Evolutionary conservation across 306 rosid species (phyloP).

Genomic region (Morella rubra): DNA sequence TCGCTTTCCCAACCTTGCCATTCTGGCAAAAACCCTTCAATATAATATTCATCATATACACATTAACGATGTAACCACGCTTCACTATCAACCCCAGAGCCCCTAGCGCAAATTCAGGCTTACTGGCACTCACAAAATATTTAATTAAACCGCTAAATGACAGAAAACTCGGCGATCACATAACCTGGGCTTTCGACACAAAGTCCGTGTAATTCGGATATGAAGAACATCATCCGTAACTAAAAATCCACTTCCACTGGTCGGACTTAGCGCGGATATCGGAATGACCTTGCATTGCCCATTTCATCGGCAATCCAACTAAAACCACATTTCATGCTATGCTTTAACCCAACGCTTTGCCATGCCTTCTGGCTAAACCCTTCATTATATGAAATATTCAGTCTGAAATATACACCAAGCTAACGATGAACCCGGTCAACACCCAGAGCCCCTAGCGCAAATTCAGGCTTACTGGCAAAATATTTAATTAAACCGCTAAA

Average conservation of each 20-base stretch:
- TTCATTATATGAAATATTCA: constrained; percentile 60
- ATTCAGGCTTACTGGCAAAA: constrained; percentile 45
- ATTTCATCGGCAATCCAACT: too few species aligned
- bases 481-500: constrained; percentile 54
- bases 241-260: too few species aligned
- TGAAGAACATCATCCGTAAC: too few species aligned
- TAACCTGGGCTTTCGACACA: too few species aligned
- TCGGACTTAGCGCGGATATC: too few species aligned
- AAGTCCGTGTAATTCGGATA: too few species aligned
- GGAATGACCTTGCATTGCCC: too few species aligned
- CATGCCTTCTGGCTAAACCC: constrained; percentile 49
- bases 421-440: constrained; percentile 52
- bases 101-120: constrained; percentile 46
- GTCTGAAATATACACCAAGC: constrained; percentile 36
- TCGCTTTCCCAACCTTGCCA: constrained; percentile 48
- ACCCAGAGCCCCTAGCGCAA: constrained; percentile 58
- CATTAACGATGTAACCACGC: constrained; percentile 51
- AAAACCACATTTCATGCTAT: too few species aligned
- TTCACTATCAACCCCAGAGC: constrained; percentile 61
- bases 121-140: constrained; percentile 44
- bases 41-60: constrained; percentile 46
- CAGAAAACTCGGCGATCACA: constrained; percentile 41
- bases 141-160: constrained; percentile 57
- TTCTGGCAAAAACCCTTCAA: constrained; percentile 56
- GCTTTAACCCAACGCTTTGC: constrained; percentile 50